Evolutionary conservation across 352 stramenopile genomes (phyloP).

Genomic region (Globisporangium camurandrum): DNA sequence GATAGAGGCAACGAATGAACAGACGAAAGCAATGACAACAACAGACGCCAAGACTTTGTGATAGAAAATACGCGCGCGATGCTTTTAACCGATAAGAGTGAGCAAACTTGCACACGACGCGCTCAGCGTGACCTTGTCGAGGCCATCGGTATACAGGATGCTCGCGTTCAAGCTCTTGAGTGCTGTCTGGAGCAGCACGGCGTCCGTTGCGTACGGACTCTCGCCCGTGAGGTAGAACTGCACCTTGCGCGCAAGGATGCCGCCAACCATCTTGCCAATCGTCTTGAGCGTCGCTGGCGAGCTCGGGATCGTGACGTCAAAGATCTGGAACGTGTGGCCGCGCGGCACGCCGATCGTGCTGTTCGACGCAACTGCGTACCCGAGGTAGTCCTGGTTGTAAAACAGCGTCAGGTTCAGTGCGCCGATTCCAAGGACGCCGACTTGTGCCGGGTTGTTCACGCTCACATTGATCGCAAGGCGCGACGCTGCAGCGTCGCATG

Average conservation of each 20-base stretch:
- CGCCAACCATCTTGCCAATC: constrained; percentile 30
- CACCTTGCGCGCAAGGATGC: constrained; percentile 16
- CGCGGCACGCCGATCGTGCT: constrained; percentile 37
- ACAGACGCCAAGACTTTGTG: too few species aligned
- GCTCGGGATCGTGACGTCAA: constrained; percentile 33
- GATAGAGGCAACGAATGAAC: too few species aligned
- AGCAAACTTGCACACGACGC: constrained; percentile 8
- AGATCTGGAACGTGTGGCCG: constrained; percentile 35
- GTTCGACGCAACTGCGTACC: constrained; percentile 41
- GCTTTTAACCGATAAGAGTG: too few species aligned
- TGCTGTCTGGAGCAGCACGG: constrained; percentile 13
- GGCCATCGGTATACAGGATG: constrained; percentile 13
- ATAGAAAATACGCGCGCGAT: too few species aligned
- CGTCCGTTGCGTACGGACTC: constrained; percentile 17
- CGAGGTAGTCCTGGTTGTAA: constrained; percentile 51
- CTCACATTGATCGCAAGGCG: constrained; percentile 55
- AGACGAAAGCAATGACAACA: too few species aligned
- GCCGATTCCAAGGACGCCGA: constrained; percentile 27
- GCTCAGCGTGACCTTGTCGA: constrained; percentile 16
- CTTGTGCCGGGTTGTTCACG: constrained; percentile 14
- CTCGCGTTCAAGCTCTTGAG: constrained; percentile 22
- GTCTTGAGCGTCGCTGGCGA: constrained; percentile 12
- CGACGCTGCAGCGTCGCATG: constrained; percentile 24
- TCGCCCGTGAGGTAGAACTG: constrained; percentile 12
- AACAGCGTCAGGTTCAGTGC: constrained; percentile 64